These are phyloP conservation scores for Cercospora brassicicola DNA, from an alignment of 2,329 filamentous ascomycete species.

Conservation along the genomic window DNA sequence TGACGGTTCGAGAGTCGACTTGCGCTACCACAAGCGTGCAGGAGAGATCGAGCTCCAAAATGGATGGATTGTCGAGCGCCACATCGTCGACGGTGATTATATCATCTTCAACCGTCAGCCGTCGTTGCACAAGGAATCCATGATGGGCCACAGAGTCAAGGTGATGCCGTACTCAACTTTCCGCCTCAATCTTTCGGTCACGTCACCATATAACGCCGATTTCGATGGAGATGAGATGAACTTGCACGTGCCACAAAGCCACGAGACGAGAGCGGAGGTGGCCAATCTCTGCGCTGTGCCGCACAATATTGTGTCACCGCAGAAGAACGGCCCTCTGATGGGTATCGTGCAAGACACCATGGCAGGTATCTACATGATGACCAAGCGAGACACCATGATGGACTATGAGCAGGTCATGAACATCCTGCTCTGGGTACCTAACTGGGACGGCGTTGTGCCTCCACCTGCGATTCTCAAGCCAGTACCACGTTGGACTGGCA, in stretches of 20 bases:
- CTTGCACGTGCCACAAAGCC: conserved; percentile 95
- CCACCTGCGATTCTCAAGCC: conserved; percentile 93
- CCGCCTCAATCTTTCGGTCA: conserved; percentile 93
- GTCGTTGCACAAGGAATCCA: conserved; percentile 98
- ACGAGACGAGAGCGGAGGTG: conserved; percentile 94
- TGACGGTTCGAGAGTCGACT: conserved; percentile 89
- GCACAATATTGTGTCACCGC: conserved; percentile 95
- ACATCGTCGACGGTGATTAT: conserved; percentile 92
- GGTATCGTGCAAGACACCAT: conserved; percentile 98
- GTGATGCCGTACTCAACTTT: conserved; percentile 99
- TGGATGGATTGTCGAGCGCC: conserved; percentile 97
- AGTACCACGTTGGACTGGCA: conserved; percentile 91
- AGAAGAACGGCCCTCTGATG: conserved; percentile 96
- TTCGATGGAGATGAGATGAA: conserved; percentile 99
- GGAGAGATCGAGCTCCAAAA: conserved; percentile 86
- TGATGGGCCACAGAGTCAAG: conserved; percentile 98
- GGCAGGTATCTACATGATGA: conserved; percentile 95
- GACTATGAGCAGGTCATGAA: conserved; percentile 93
- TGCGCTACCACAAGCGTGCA: conserved; percentile 87
- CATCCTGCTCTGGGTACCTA: conserved; percentile 92
- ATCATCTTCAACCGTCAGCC: conserved; percentile 99
- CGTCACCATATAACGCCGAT: conserved; percentile 98
- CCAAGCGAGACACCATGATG: conserved; percentile 86
- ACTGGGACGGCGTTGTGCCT: conserved; percentile 95
- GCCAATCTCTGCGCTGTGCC: conserved; percentile 96